These are phyloP conservation scores for Chaetomium tenue DNA, from an alignment of 495 filamentous ascomycete species.

Conservation along the genomic window DNA sequence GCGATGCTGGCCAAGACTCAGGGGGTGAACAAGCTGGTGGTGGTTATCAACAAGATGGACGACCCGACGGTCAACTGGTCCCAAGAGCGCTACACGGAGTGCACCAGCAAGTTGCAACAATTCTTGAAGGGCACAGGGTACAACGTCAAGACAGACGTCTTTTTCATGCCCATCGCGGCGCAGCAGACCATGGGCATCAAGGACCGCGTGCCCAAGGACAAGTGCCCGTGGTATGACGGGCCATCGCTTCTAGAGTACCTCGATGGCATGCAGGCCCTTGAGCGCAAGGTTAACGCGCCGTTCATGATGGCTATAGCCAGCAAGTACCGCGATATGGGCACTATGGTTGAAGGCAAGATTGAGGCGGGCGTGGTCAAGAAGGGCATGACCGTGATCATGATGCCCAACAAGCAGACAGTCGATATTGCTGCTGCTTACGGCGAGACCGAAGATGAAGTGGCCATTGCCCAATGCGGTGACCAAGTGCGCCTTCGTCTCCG, in stretches of 20 bases:
- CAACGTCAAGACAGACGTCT: slow-evolving; percentile 84
- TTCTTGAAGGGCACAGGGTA: slow-evolving; percentile 92
- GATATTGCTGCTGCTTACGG: slow-evolving; percentile 83
- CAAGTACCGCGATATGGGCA: slow-evolving; percentile 97
- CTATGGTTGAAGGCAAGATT: slow-evolving; percentile 95
- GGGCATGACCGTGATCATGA: slow-evolving; percentile 76
- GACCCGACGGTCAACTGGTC: slow-evolving; percentile 95
- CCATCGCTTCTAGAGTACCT: slow-evolving; percentile 95
- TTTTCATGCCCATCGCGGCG: slow-evolving; percentile 95
- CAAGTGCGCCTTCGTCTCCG: slow-evolving; percentile 90
- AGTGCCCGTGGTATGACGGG: slow-evolving; percentile 80
- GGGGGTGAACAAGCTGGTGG: slow-evolving; percentile 88
- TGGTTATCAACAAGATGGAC: slow-evolving; percentile 99
- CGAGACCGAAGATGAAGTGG: slow-evolving; percentile 92
- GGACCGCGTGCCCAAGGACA: slow-evolving; percentile 73
- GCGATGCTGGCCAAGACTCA: slow-evolving; percentile 97
- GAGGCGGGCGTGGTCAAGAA: slow-evolving; percentile 90
- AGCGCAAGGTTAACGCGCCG: slow-evolving; percentile 93
- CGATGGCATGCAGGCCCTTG: slow-evolving; percentile 82
- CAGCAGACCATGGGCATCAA: slow-evolving; percentile 84
- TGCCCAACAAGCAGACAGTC: slow-evolving; percentile 85
- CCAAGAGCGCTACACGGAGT: slow-evolving; percentile 86
- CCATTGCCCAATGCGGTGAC: slow-evolving; percentile 79
- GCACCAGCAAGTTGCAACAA: slow-evolving; percentile 78
- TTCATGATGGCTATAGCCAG: slow-evolving; percentile 98